These are phyloP conservation scores for Bjerkandera adusta DNA, from an alignment of 1,284 basidiomycete genomes.

Conservation along the genomic window DNA sequence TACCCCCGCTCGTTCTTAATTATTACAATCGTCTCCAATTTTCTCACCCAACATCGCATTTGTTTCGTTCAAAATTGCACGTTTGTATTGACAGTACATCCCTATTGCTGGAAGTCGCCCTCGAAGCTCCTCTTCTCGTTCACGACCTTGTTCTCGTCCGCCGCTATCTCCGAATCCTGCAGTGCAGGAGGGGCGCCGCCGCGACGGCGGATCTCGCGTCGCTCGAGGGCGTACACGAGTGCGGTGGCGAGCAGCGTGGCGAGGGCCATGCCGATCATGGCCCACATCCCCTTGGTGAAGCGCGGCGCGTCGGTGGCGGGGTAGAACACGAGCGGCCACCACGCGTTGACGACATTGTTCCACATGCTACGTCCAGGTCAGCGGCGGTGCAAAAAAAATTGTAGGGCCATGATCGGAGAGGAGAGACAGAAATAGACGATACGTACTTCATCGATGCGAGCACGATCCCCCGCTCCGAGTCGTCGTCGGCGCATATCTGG, in stretches of 20 bases:
- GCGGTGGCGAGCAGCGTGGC: slow-evolving; percentile 56
- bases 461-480: slow-evolving; percentile 64
- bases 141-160: neutral
- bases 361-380: slow-evolving; percentile 50
- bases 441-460: slow-evolving; percentile 69
- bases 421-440: neutral
- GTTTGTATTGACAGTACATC: neutral
- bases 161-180: slow-evolving; percentile 1
- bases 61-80: no score
- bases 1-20: no score
- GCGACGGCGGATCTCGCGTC: no score
- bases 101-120: neutral
- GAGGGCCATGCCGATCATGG: slow-evolving; percentile 57
- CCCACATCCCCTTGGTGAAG: slow-evolving; percentile 64
- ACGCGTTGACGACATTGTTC: slow-evolving; percentile 69
- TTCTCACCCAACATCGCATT: no score
- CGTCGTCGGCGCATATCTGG: slow-evolving; percentile 65
- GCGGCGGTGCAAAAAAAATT: neutral
- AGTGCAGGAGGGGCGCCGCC: slow-evolving; percentile 6
- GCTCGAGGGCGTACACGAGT: slow-evolving; percentile 56
- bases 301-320: slow-evolving; percentile 63
- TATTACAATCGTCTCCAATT: no score
- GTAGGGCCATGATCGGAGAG: neutral
- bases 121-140: neutral
- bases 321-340: slow-evolving; percentile 71